Conservation (phyloP, 2,329 filamentous ascomycete species). For the Colletotrichum neosansevieriae region DNA sequence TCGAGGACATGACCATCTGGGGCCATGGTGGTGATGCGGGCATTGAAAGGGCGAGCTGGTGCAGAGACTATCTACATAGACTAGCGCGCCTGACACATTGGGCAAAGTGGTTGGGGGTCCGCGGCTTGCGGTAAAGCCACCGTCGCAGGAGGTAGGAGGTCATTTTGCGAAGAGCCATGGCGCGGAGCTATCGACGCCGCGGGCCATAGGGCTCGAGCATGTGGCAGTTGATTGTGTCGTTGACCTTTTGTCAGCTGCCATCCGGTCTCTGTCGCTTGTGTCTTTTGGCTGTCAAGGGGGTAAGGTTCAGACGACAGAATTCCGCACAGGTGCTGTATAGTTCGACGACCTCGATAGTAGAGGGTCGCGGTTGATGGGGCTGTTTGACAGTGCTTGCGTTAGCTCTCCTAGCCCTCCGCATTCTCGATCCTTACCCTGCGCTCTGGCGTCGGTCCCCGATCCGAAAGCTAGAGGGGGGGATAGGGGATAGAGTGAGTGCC, state of each 20-base stretch:
- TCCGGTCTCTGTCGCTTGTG: conserved; percentile 24
- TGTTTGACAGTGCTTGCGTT: conserved; percentile 30
- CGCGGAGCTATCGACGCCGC: conserved; percentile 35
- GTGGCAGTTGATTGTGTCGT: conserved; percentile 32
- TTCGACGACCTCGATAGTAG: not conserved
- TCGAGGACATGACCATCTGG: conserved; percentile 1
- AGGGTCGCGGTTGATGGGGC: conserved; percentile 10
- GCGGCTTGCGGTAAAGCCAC: conserved; percentile 34
- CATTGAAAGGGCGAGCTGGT: conserved; percentile 13
- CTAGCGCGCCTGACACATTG: conserved; percentile 22
- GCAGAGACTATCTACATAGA: not conserved
- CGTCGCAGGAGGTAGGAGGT: conserved; percentile 35
- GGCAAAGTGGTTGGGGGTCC: conserved; percentile 8
- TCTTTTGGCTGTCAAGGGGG: conserved; percentile 2
- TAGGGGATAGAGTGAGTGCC: not conserved
- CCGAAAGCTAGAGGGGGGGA: conserved; percentile 14
- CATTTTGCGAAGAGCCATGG: conserved; percentile 26
- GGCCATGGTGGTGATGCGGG: conserved; percentile 13
- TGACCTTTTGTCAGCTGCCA: conserved; percentile 35
- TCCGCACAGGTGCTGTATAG: conserved; percentile 4
- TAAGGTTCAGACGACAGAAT: conserved; percentile 17
- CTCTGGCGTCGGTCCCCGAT: conserved; percentile 10
- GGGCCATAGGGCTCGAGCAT: conserved; percentile 22
- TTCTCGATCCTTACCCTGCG: conserved; percentile 32
- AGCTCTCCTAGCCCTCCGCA: conserved; percentile 16